Evolutionary conservation across 805 yeast genomes (phyloP).

Genomic region (Millerago galiae): DNA sequence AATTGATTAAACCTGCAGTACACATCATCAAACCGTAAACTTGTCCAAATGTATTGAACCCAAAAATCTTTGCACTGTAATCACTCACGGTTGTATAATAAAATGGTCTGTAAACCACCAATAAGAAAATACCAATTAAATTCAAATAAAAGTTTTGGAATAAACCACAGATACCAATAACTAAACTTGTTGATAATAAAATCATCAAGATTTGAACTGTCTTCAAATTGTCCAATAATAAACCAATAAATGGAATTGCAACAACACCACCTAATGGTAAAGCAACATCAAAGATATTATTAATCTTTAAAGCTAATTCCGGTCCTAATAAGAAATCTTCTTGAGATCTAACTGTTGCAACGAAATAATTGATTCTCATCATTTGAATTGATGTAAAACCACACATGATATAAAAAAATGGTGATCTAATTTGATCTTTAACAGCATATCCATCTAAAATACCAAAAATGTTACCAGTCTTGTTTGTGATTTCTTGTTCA

Average conservation of each 20-base stretch:
- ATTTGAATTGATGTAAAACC: constrained; percentile 79
- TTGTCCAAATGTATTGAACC: constrained; percentile 86
- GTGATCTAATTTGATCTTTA: constrained; percentile 38
- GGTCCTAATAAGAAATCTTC: constrained; percentile 62
- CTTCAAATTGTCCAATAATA: constrained; percentile 65
- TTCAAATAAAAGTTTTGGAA: constrained; percentile 44
- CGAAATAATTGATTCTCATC: constrained; percentile 88
- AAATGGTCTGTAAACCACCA: constrained; percentile 85
- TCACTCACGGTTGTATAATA: constrained; percentile 91
- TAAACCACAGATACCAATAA: constrained; percentile 69
- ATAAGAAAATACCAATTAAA: constrained; percentile 57
- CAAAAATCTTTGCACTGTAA: constrained; percentile 88
- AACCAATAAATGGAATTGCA: constrained; percentile 83
- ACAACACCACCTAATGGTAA: constrained; percentile 84
- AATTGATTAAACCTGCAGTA: constrained; percentile 73
- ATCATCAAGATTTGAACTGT: constrained; percentile 51
- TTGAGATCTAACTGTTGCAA: constrained; percentile 82
- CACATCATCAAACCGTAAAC: constrained; percentile 84
- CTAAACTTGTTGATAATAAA: constrained; percentile 46
- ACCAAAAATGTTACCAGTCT: constrained; percentile 63
- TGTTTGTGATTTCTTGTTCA: constrained; percentile 44
- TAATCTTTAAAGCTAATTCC: constrained; percentile 46
- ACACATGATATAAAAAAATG: constrained; percentile 78
- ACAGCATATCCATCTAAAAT: constrained; percentile 61
- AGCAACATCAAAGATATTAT: constrained; percentile 77